phyloP scores from a whole-genome alignment of 495 filamentous ascomycete species.

The Talaromyces nanjingensis region DNA sequence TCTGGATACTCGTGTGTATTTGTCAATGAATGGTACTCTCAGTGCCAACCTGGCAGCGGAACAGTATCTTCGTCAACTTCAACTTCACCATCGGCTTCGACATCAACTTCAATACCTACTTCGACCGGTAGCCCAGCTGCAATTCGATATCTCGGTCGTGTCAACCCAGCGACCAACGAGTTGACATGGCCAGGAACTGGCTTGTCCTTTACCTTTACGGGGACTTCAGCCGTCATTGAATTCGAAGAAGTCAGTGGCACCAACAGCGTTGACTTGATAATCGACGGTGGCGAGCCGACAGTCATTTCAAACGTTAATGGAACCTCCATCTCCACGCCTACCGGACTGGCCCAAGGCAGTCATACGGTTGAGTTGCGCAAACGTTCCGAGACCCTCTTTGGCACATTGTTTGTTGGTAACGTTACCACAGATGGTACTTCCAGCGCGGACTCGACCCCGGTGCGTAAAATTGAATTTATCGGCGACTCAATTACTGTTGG shows the following conservation, averaged over 20 bases:
- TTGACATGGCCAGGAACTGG: slow-evolving; percentile 15
- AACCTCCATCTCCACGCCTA: slow-evolving; percentile 9
- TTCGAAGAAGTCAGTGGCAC: slow-evolving; percentile 8
- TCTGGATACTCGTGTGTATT: slow-evolving; percentile 24
- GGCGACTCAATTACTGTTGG: slow-evolving; percentile 15
- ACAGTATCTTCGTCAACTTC: neutral
- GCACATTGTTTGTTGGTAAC: slow-evolving; percentile 9
- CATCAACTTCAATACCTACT: neutral
- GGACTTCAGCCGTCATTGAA: slow-evolving; percentile 13
- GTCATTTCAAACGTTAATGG: slow-evolving; percentile 13
- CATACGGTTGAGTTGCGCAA: slow-evolving; percentile 12
- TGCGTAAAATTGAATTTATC: slow-evolving; percentile 12
- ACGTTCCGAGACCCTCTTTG: slow-evolving; percentile 13
- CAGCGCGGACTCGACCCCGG: neutral
- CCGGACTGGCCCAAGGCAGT: slow-evolving; percentile 4
- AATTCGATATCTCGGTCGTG: slow-evolving; percentile 11
- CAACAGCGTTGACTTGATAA: slow-evolving; percentile 13
- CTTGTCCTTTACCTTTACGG: slow-evolving; percentile 10
- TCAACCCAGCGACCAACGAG: slow-evolving; percentile 12
- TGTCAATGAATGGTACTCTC: neutral
- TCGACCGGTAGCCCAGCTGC: neutral
- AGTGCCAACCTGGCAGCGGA: neutral
- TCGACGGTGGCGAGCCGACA: slow-evolving; percentile 9
- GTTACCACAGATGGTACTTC: slow-evolving; percentile 12
- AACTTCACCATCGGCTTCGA: neutral